Evolutionary conservation across 164 flowering plant genomes (phyloP), one percentile per base, ranked within the genome.

Genomic region (Annona squamosa): DNA sequence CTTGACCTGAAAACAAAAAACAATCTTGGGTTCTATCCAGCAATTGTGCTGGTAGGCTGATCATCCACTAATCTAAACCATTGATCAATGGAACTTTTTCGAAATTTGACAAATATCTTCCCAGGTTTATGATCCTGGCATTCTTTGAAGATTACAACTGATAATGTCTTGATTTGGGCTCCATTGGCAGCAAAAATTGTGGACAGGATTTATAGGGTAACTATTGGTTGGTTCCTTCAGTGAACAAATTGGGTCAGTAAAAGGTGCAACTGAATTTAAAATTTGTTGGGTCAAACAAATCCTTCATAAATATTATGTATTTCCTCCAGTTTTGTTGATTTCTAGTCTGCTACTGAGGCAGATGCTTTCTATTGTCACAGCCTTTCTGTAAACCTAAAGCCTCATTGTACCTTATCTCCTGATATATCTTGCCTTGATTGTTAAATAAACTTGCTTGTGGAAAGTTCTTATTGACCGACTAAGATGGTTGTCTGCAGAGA

Each of bases 401-500:
- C 59, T 1, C 13, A 52, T 52, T 7, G 59, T 52, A 52, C 0
- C 10, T 52, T 52, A 52, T 16, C 59, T 52, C 13, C 59, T 52
- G 59, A 52, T 12, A 52, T 52, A 13, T 52, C 9, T 52, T 52
- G 9, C 13, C 59, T 82, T 78, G 75, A 75, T 83, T 68, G 70
- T 75, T 74, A 63, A 70, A 74, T 75, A 74, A 76, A 71, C 57
- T 67, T 61, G 64, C 76, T 72, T 73, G 72, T 70, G 63, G 72
- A 4, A 77, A 56, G 59, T 63, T 63, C 59, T 78, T 78, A 80
- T 82, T 82, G 77, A 84, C 78, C 75, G 68, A 73, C 80, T 85
- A 73, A 77, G 80, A 76, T 85, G 81, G 72, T 85, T 87, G 18
- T 84, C 68, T 89, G 91, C 97, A 95, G 98, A 84, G 94, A 69